Conservation (phyloP, 2,329 filamentous ascomycete species). For the Monilinia vaccinii-corymbosi region DNA sequence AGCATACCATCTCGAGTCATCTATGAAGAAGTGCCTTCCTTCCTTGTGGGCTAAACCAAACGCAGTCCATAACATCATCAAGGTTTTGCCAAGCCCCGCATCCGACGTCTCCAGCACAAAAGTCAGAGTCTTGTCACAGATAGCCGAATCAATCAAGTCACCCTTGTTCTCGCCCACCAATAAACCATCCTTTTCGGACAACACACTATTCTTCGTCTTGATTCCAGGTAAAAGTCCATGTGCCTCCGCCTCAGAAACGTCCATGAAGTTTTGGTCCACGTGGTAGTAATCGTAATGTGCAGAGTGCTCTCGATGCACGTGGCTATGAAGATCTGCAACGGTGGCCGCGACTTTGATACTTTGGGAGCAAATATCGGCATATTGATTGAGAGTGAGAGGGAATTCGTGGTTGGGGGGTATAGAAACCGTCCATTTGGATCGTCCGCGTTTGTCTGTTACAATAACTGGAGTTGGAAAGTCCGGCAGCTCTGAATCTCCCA, state of each 20-base stretch:
- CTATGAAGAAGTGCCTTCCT: slow-evolving; percentile 70
- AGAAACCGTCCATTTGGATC: slow-evolving; percentile 69
- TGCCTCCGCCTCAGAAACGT: slow-evolving; percentile 62
- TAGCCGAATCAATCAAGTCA: slow-evolving; percentile 38
- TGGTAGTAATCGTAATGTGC: slow-evolving; percentile 46
- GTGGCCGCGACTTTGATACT: slow-evolving; percentile 55
- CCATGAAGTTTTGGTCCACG: slow-evolving; percentile 60
- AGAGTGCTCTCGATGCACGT: slow-evolving; percentile 35
- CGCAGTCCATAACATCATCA: slow-evolving; percentile 76
- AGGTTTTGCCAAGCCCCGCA: slow-evolving; percentile 65
- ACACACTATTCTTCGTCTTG: slow-evolving; percentile 27
- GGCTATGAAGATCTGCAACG: slow-evolving; percentile 42
- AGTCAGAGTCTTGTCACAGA: slow-evolving; percentile 65
- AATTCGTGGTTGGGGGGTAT: slow-evolving; percentile 61
- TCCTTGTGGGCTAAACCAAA: slow-evolving; percentile 72
- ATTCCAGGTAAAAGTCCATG: slow-evolving; percentile 47
- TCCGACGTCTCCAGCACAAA: slow-evolving; percentile 67
- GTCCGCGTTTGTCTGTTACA: slow-evolving; percentile 54
- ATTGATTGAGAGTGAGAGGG: slow-evolving; percentile 56
- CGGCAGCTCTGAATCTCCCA: slow-evolving; percentile 56
- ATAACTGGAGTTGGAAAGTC: slow-evolving; percentile 65
- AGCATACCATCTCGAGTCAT: slow-evolving; percentile 63
- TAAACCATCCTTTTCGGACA: slow-evolving; percentile 24
- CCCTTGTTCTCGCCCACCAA: slow-evolving; percentile 42
- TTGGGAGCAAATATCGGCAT: slow-evolving; percentile 59